Conservation (phyloP, 495 filamentous ascomycete species). For the Aspergillus nanangensis region DNA sequence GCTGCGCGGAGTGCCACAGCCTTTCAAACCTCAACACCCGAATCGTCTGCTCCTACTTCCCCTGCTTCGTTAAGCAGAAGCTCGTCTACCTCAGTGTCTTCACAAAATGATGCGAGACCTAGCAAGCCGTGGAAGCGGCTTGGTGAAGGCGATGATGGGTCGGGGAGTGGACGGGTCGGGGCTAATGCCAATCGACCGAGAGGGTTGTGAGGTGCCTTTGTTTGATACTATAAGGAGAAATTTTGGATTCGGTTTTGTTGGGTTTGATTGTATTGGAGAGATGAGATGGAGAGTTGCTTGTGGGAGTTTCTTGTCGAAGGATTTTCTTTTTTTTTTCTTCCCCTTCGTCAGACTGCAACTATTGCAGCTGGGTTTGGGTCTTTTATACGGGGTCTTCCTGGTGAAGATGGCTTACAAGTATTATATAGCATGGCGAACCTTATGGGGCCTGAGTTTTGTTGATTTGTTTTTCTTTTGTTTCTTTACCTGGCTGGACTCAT, state of each 20-base stretch:
- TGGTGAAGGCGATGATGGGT: slow-evolving; percentile 14
- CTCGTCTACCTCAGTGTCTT: slow-evolving; percentile 26
- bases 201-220: slow-evolving; percentile 7
- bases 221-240: neutral
- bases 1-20: slow-evolving; percentile 5
- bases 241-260: no score
- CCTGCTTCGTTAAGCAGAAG: slow-evolving; percentile 29
- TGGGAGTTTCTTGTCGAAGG: neutral
- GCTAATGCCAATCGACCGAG: slow-evolving; percentile 21
- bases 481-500: no score
- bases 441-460: neutral
- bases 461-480: neutral
- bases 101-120: slow-evolving; percentile 13
- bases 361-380: neutral
- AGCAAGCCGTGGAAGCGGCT: slow-evolving; percentile 12
- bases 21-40: slow-evolving; percentile 18
- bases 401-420: neutral
- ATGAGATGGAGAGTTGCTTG: neutral
- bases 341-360: no score
- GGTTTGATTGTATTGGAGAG: neutral
- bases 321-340: neutral
- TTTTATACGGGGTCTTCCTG: neutral
- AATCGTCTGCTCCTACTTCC: slow-evolving; percentile 22
- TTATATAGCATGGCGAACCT: neutral
- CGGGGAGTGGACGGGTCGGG: slow-evolving; percentile 20